Evolutionary conservation across 345 rosid species (phyloP).

Genomic region (Citrus trifoliata): DNA sequence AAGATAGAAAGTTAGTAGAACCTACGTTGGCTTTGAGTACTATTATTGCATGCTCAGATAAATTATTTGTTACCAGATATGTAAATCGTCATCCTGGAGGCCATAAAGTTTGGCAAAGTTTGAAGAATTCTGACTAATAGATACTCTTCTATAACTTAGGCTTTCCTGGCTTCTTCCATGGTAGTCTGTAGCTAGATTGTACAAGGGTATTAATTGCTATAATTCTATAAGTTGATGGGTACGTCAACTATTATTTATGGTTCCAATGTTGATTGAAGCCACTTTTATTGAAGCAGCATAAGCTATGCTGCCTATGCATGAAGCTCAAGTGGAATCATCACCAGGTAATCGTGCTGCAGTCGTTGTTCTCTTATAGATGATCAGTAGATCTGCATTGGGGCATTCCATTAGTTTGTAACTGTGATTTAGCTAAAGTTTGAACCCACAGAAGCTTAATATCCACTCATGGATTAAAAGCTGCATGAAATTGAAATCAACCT

Average conservation of each 20-base stretch:
- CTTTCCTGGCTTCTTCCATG: neutral
- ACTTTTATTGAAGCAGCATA: neutral
- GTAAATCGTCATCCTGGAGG: conserved; percentile 64
- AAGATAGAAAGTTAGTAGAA: conserved; percentile 34
- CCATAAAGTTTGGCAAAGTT: conserved; percentile 51
- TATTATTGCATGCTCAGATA: conserved; percentile 41
- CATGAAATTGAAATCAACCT: no score
- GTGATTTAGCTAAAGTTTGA: no score
- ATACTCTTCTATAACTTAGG: neutral
- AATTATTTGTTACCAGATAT: conserved; percentile 30
- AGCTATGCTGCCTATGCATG: neutral
- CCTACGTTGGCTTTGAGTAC: conserved; percentile 43
- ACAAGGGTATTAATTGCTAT: neutral
- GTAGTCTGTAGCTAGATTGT: neutral
- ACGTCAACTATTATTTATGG: neutral
- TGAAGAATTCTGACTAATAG: conserved; percentile 33
- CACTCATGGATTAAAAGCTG: no score
- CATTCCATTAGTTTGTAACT: no score
- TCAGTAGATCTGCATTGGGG: no score
- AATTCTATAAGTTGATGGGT: neutral
- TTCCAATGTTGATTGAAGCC: neutral
- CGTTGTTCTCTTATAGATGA: no score
- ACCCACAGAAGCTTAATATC: no score
- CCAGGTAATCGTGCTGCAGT: neutral
- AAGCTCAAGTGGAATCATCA: neutral